These are phyloP conservation scores for Spinacia oleracea DNA, from an alignment of 179 eudicot genomes.

Conservation along the genomic window DNA sequence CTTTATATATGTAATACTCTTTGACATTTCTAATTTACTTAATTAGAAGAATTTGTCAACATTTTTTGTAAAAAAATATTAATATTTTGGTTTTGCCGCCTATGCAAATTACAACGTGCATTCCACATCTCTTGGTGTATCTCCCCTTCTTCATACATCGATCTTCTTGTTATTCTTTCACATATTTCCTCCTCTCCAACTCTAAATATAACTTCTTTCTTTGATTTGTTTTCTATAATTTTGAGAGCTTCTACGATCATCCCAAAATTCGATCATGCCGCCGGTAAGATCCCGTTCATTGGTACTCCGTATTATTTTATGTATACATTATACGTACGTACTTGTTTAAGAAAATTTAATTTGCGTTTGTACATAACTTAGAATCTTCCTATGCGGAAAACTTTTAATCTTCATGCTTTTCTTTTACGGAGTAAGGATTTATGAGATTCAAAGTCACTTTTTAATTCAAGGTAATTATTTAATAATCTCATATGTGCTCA, in stretches of 20 bases:
- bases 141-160: background rate
- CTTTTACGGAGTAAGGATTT: too few relatives aligned
- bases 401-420: too few relatives aligned
- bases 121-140: background rate
- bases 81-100: background rate
- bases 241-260: background rate
- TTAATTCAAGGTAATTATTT: too few relatives aligned
- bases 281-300: constrained; percentile 11
- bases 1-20: background rate
- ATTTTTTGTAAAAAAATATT: background rate
- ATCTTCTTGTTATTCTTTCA: background rate
- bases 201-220: background rate
- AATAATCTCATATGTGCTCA: too few relatives aligned
- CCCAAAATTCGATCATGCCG: background rate
- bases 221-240: background rate
- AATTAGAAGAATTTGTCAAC: constrained; percentile 1
- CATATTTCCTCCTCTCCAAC: background rate
- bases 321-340: too few relatives aligned
- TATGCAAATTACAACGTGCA: constrained; percentile 8
- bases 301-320: too few relatives aligned
- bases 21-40: background rate
- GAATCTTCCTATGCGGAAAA: background rate
- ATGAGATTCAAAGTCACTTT: too few relatives aligned
- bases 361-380: background rate
- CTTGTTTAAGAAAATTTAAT: background rate